Conservation (phyloP, 805 yeast species). For the Sugiyamaella smithiae region DNA sequence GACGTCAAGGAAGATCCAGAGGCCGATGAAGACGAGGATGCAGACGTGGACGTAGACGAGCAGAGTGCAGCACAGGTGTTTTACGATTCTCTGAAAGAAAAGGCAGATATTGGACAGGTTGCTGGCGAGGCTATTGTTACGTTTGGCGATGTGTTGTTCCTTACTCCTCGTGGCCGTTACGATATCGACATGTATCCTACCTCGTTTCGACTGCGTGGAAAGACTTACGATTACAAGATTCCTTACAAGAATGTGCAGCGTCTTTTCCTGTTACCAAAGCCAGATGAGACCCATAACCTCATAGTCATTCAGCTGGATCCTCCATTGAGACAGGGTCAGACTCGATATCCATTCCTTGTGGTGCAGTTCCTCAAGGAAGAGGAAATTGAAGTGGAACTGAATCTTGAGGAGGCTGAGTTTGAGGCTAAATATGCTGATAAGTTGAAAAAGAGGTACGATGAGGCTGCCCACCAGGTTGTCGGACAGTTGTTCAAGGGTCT, state of each 20-base stretch:
- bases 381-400: slow-evolving; percentile 85
- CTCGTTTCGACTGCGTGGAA: slow-evolving; percentile 89
- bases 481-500: slow-evolving; percentile 87
- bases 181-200: slow-evolving; percentile 91
- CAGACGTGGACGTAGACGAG: slow-evolving; percentile 41
- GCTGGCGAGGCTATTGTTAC: slow-evolving; percentile 95
- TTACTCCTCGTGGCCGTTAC: slow-evolving; percentile 98
- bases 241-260: slow-evolving; percentile 88
- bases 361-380: slow-evolving; percentile 88
- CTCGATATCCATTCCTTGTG: slow-evolving; percentile 88
- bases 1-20: slow-evolving; percentile 28
- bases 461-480: slow-evolving; percentile 81
- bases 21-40: slow-evolving; percentile 37
- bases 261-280: slow-evolving; percentile 87
- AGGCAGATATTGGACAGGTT: slow-evolving; percentile 90
- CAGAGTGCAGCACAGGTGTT: slow-evolving; percentile 78
- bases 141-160: slow-evolving; percentile 82
- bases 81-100: slow-evolving; percentile 87
- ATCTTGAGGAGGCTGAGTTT: slow-evolving; percentile 78
- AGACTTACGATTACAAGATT: slow-evolving; percentile 94
- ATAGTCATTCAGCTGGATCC: slow-evolving; percentile 91
- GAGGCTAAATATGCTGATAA: slow-evolving; percentile 71
- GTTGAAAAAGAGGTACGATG: slow-evolving; percentile 70
- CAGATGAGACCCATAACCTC: slow-evolving; percentile 88
- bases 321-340: slow-evolving; percentile 97